Evolutionary conservation across 1,139 yeast genomes (phyloP), one percentile per base, ranked within the genome.

Genomic region (Candida dubliniensis): DNA sequence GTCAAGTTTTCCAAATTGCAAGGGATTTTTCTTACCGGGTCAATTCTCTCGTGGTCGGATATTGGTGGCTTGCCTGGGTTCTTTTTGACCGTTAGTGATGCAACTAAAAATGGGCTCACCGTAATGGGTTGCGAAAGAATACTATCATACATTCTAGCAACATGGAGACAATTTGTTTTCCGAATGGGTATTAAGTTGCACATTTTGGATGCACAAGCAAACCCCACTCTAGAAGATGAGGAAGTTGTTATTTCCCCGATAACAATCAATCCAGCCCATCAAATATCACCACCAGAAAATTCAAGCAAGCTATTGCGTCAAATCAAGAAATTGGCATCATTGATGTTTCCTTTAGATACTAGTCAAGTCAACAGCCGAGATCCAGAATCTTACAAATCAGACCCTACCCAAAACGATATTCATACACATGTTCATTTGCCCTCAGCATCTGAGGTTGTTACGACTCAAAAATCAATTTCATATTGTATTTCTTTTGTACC

Each of bases 31-130:
- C 58, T 91, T 7, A 82, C 96, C 0, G 99, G 99, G 1, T 71
- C 70, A 11, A 53, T 87, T 11, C 68, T 74, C 42, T 50, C 66
- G 10, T 91, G 97, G 97, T 64, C 76, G 6, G 76, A 83, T 18
- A 68, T 90, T 5, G 91, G 96, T 10, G 99, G 99, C 0, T 64
- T 93, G 10, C 97, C 98, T 0, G 99, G 99, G 0, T 67, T 89
- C 54, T 79, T 91, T 42, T 67, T 93, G 44, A 89, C 97, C 0
- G 72, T 87, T n/a, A 83, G 90, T 43, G 97, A 89, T 55, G 86
- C 88, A 49, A 91, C 91, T 1, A 76, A 78, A 44, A 76, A 76
- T 38, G 67, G 69, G 31, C 61, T 73, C 26, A 69, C 67, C 25
- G 66, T 74, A 2, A 71, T 61, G 47, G 59, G 73, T n/a, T 64